phyloP scores from a whole-genome alignment of 2,329 filamentous ascomycete genomes.

The Fusarium sp. region DNA sequence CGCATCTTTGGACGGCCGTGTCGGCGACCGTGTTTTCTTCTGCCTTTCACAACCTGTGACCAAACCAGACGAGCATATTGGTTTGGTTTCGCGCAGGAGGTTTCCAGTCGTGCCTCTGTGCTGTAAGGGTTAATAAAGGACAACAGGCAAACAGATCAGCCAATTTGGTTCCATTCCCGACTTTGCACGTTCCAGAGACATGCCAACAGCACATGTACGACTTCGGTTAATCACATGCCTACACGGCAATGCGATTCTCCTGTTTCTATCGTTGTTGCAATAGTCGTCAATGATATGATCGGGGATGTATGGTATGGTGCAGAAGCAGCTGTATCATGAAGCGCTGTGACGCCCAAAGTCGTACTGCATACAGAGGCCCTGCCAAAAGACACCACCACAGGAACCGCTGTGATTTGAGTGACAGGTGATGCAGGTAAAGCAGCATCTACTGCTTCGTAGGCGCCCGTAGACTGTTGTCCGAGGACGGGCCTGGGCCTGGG shows the following conservation, averaged over 20 bases:
- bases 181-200: background rate
- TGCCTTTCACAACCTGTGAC: background rate
- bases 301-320: background rate
- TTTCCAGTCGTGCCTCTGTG: background rate
- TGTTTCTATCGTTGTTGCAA: background rate
- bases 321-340: slow-evolving; percentile 4
- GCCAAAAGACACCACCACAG: slow-evolving; percentile 8
- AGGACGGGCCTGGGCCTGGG: background rate
- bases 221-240: slow-evolving; percentile 32
- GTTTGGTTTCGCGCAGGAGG: background rate
- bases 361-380: slow-evolving; percentile 8
- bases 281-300: background rate
- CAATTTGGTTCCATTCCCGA: background rate
- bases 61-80: background rate
- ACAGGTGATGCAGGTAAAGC: slow-evolving; percentile 23
- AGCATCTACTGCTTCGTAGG: slow-evolving; percentile 7
- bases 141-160: background rate
- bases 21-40: background rate
- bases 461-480: slow-evolving; percentile 1
- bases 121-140: background rate
- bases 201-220: slow-evolving; percentile 1
- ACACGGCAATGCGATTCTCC: slow-evolving; percentile 20
- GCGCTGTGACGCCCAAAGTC: slow-evolving; percentile 9
- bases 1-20: background rate
- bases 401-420: slow-evolving; percentile 24